Percentiles rank a stretch among this genome's conserved stretches.
These are phyloP conservation scores for Penicillium oxalicum DNA, from an alignment of 2,329 filamentous ascomycete species.

Conservation along the genomic window DNA sequence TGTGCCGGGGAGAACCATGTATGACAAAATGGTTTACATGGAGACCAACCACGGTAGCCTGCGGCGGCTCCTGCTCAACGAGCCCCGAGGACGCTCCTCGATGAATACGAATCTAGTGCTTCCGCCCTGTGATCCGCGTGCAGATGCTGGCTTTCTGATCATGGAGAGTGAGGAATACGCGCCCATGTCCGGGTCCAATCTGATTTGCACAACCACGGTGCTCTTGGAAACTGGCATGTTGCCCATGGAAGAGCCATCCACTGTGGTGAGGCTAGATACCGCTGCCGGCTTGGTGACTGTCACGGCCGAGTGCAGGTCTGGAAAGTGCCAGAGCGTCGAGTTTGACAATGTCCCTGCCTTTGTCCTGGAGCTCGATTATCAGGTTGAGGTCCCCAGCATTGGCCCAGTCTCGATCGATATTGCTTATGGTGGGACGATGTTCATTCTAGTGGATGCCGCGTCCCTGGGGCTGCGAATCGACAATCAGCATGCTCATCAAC, in stretches of 20 bases:
- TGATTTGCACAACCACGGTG: slow-evolving; percentile 42
- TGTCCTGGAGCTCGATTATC: slow-evolving; percentile 36
- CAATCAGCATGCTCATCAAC: slow-evolving; percentile 26
- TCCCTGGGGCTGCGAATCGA: slow-evolving; percentile 34
- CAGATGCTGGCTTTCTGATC: slow-evolving; percentile 43
- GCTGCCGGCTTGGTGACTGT: slow-evolving; percentile 41
- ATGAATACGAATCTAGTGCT: slow-evolving; percentile 41
- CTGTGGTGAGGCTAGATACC: slow-evolving; percentile 39
- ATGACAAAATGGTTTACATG: slow-evolving; percentile 44
- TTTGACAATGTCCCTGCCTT: slow-evolving; percentile 46
- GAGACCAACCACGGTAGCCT: slow-evolving; percentile 36
- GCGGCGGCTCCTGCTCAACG: slow-evolving; percentile 42
- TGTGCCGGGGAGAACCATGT: slow-evolving; percentile 41
- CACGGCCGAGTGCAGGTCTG: slow-evolving; percentile 38
- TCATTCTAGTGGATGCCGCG: slow-evolving; percentile 38
- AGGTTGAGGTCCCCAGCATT: slow-evolving; percentile 38
- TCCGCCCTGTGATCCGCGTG: slow-evolving; percentile 40
- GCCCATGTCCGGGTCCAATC: slow-evolving; percentile 44
- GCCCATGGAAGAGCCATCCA: slow-evolving; percentile 42
- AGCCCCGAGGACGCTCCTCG: slow-evolving; percentile 42
- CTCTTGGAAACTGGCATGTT: slow-evolving; percentile 46
- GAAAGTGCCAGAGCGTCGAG: slow-evolving; percentile 42
- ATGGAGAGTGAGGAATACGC: slow-evolving; percentile 46
- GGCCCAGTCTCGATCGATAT: slow-evolving; percentile 40
- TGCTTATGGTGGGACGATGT: slow-evolving; percentile 46